Base-by-base conservation (phyloP, 352 stramenopile species). In the Phytopythium montanum region DNA sequence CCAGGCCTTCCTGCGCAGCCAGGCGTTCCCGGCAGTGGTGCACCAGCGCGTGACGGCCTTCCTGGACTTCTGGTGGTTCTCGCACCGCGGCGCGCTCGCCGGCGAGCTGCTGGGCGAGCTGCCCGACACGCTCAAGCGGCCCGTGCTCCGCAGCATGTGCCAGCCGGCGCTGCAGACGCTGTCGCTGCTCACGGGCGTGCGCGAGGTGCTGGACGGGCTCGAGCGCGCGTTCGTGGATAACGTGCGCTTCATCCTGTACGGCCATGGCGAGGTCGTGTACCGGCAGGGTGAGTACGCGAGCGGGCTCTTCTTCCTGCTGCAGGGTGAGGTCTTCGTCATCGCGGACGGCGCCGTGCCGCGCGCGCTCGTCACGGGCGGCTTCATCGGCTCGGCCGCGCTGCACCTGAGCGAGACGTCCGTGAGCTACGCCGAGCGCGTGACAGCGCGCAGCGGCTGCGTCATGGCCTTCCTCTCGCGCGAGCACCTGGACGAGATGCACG, bases 51-150 rank as follows among this genome's bases (percentile, higher is more conserved):
- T 83, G 0, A 75, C 83, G 39, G 73, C 76, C 2, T 89, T 87
- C 46, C 53, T 89, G 8, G 79, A 89, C 28, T 89, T 86, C 62
- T 89, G 79, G 79, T 89, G 79, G 79, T 82, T 69, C 10, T 78
- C 70, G 0, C 79, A 89, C 50, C 75, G 75, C 9, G 79, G 79
- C 7, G 76, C 79, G 0, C 72, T 85, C 21, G 76, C 69, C 10
- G 60, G 65, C 5, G 72, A 87, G 4, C 49, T 89, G 0, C 29
- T 89, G 6, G 68, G 70, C 23, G 79, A 87, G n/a, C 61, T 89
- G 2, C 79, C 79, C 0, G 70, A 80, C 31, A 70, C 65, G 0
- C 82, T 89, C 41, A 79, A 78, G 18, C 76, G 75, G 0, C 62
- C 83, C 19, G 66, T 89, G n/a, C 52, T 85, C 9, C 63, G 60